phyloP scores from a whole-genome alignment of 192 early-diverging fungal species.

The Gonapodya sp. region DNA sequence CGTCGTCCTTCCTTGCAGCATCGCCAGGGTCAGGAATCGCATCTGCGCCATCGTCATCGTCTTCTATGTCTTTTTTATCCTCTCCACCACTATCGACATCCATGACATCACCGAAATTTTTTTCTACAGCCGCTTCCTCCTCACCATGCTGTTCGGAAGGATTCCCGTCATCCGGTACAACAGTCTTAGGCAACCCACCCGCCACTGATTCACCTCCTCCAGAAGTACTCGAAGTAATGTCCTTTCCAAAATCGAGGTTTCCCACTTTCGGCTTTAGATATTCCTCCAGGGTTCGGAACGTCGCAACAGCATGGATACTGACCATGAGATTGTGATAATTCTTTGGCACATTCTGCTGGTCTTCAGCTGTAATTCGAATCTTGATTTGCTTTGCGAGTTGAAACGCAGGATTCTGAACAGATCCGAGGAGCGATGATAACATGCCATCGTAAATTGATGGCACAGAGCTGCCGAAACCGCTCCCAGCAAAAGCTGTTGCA shows the following conservation, averaged over 20 bases:
- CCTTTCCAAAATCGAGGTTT: conserved; percentile 8
- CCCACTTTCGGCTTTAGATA: conserved; percentile 60
- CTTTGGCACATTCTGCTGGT: conserved; percentile 32
- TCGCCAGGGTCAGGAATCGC: conserved; percentile 8
- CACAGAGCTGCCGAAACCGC: neutral
- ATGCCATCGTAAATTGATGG: neutral
- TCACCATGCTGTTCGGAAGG: conserved; percentile 18
- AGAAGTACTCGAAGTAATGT: neutral
- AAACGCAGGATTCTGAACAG: conserved; percentile 30
- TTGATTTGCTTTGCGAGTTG: conserved; percentile 73
- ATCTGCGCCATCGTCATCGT: conserved; percentile 23
- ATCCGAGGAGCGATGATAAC: conserved; percentile 13
- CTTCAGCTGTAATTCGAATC: conserved; percentile 43
- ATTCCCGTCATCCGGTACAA: conserved; percentile 14
- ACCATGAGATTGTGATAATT: conserved; percentile 48
- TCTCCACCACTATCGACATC: conserved; percentile 21
- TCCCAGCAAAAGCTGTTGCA: conserved; percentile 23
- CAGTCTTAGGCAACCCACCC: neutral
- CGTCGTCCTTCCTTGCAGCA: no score
- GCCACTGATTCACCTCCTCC: neutral
- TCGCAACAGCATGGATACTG: conserved; percentile 77
- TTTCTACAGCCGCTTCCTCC: conserved; percentile 22
- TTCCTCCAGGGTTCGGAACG: conserved; percentile 69
- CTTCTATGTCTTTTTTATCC: conserved; percentile 21
- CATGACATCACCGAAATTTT: conserved; percentile 17